Conservation (phyloP, 2,329 filamentous ascomycete species). For the Trichoderma aggressivum region DNA sequence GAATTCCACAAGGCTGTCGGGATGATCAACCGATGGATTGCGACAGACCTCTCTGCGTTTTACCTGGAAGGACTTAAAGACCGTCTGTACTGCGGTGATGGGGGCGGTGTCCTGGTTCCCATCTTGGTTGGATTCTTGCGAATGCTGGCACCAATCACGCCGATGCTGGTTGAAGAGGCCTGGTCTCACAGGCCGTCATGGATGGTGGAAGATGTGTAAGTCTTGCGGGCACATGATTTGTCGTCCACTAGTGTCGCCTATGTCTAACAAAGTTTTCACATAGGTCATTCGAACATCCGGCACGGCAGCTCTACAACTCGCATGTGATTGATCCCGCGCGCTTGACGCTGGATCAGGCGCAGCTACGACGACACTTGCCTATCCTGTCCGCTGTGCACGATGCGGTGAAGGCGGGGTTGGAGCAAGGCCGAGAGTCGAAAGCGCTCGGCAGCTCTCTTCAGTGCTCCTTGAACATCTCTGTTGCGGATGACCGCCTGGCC, state of each 20-base stretch:
- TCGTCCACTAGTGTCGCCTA: background rate
- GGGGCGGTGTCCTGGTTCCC: constrained; percentile 59
- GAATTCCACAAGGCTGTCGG: constrained; percentile 80
- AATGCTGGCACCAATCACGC: constrained; percentile 78
- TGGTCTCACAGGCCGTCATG: constrained; percentile 72
- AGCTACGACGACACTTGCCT: constrained; percentile 43
- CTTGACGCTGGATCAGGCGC: constrained; percentile 37
- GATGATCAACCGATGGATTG: constrained; percentile 75
- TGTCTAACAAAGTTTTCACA: constrained; percentile 20
- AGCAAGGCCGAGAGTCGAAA: constrained; percentile 68
- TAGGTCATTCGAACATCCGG: constrained; percentile 37
- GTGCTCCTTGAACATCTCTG: constrained; percentile 60
- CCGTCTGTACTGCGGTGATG: constrained; percentile 78
- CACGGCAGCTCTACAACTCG: constrained; percentile 45
- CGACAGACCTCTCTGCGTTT: constrained; percentile 81
- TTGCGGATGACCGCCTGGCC: constrained; percentile 38
- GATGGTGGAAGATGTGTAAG: constrained; percentile 51
- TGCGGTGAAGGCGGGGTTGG: constrained; percentile 72
- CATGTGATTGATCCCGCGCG: constrained; percentile 41
- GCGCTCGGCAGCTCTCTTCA: constrained; percentile 77
- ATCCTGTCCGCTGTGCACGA: constrained; percentile 55
- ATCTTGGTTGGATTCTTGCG: constrained; percentile 71
- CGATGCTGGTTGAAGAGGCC: constrained; percentile 81
- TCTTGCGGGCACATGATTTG: constrained; percentile 20
- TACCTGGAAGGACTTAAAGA: constrained; percentile 95